Conservation (phyloP, 2,329 filamentous ascomycete species). For the Aspergillus awamori region DNA sequence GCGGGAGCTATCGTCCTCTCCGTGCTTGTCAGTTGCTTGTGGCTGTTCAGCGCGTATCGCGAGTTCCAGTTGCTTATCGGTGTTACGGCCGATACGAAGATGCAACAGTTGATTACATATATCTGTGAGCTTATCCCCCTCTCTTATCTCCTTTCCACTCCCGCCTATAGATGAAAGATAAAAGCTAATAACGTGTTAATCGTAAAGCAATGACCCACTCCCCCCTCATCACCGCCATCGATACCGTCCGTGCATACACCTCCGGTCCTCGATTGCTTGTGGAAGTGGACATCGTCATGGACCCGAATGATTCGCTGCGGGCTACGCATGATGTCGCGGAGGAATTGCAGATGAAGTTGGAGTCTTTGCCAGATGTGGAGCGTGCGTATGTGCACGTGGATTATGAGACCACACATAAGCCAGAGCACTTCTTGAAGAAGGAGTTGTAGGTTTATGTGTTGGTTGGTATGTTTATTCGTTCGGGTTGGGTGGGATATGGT, state of each 20-base stretch:
- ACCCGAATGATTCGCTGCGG: slow-evolving; percentile 69
- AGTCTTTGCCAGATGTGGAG: slow-evolving; percentile 89
- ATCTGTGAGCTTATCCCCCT: slow-evolving; percentile 61
- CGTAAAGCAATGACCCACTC: slow-evolving; percentile 77
- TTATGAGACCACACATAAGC: slow-evolving; percentile 94
- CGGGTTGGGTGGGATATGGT: too few relatives aligned
- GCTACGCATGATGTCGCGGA: slow-evolving; percentile 93
- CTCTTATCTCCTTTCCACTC: neutral
- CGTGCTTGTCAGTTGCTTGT: slow-evolving; percentile 73
- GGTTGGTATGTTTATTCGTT: too few relatives aligned
- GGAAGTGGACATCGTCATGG: slow-evolving; percentile 96
- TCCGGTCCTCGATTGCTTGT: slow-evolving; percentile 85
- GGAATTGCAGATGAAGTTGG: slow-evolving; percentile 89
- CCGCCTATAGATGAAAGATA: neutral
- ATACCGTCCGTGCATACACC: slow-evolving; percentile 94
- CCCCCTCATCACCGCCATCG: slow-evolving; percentile 77
- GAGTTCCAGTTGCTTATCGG: slow-evolving; percentile 93
- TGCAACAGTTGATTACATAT: slow-evolving; percentile 93
- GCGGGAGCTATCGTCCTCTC: slow-evolving; percentile 86
- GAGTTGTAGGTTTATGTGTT: slow-evolving; percentile 51
- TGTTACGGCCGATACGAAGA: slow-evolving; percentile 80
- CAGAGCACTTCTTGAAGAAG: slow-evolving; percentile 76
- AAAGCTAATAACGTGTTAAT: neutral
- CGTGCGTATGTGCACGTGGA: slow-evolving; percentile 96
- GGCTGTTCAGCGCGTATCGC: slow-evolving; percentile 80